Conservation (phyloP, 306 rosid species). For the Vicia faba region DNA sequence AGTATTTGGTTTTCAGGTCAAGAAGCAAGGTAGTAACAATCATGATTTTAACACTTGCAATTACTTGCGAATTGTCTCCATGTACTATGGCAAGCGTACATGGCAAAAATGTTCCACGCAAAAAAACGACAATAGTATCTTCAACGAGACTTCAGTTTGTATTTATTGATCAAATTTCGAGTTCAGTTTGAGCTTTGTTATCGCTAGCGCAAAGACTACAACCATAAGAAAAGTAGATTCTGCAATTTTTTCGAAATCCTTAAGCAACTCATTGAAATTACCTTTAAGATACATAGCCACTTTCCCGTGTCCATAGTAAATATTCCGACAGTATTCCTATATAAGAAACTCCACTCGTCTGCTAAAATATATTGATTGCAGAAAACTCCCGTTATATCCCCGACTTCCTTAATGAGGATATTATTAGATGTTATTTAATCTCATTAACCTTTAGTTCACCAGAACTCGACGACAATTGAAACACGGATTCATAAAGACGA, state of each 20-base stretch:
- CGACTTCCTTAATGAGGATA: constrained; percentile 78
- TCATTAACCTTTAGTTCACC: constrained; percentile 46
- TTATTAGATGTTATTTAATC: constrained; percentile 61
- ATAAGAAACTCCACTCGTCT: constrained; percentile 74
- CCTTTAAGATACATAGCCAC: constrained; percentile 60
- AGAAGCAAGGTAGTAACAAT: constrained; percentile 17
- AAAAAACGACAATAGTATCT: constrained; percentile 77
- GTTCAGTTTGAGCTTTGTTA: constrained; percentile 71
- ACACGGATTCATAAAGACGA: constrained; percentile 45
- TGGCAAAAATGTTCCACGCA: constrained; percentile 87
- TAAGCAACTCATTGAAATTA: constrained; percentile 53
- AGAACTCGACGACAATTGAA: constrained; percentile 41
- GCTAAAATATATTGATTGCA: constrained; percentile 73
- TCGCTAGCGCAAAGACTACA: constrained; percentile 79
- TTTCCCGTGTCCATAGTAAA: constrained; percentile 68
- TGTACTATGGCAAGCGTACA: constrained; percentile 89
- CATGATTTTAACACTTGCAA: constrained; percentile 51
- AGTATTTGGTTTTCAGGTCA: constrained; percentile 53
- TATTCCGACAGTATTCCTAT: constrained; percentile 68
- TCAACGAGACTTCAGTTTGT: constrained; percentile 55
- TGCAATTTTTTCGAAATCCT: constrained; percentile 67
- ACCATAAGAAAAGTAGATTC: constrained; percentile 92
- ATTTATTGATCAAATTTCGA: constrained; percentile 53
- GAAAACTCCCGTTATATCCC: constrained; percentile 66
- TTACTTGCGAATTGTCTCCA: constrained; percentile 86